Evolutionary conservation across 345 rosid species (phyloP), one percentile per base, ranked within the genome.

Genomic region (Heritiera littoralis): DNA sequence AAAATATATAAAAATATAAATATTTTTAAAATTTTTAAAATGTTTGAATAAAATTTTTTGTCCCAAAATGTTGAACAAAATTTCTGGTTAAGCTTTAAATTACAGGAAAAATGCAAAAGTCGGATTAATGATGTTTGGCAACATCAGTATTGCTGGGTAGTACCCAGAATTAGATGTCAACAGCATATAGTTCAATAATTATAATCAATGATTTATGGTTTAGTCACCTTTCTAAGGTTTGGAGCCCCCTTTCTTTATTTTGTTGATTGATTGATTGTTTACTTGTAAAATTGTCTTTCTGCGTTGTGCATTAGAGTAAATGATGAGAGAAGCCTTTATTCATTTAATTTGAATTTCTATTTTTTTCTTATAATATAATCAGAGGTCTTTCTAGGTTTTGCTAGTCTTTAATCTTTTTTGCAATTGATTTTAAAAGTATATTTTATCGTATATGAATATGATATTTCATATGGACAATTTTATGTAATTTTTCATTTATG

Each of bases 101-200:
- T 40, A 70, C 58, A 70, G 35, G 60, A 68, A 43, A 43, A 59
- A 76, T 59, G 68, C 43, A 69, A 78, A 48, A 59, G 15, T 0
- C 18, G 12, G 28, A 48, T 23, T 7, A 40, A 59, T 48, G 58
- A 73, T 41, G 49, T 40, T n/a, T 6, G 38, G 75, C 69, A 61
- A 78, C 9, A 83, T 72, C 45, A 72, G 1, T 23, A 11, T 20
- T 72, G 77, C 15, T 18, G 48, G 58, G 70, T 56, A 51, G 61
- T 64, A 73, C 78, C 40, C 11, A 55, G 11, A 52, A 55, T 56
- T 75, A 66, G 41, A 72, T 77, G 77, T 54, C 56, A 79, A 76
- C 60, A 64, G 23, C 49, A 66, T 17, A 40, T 41, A 41, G 38
- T 66, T 7, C 13, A 17, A 38, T 3, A 66, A 66, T 40, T 66